Base-by-base conservation (phyloP, 768 basidiomycete species). In the Suillus ampliporus region DNA sequence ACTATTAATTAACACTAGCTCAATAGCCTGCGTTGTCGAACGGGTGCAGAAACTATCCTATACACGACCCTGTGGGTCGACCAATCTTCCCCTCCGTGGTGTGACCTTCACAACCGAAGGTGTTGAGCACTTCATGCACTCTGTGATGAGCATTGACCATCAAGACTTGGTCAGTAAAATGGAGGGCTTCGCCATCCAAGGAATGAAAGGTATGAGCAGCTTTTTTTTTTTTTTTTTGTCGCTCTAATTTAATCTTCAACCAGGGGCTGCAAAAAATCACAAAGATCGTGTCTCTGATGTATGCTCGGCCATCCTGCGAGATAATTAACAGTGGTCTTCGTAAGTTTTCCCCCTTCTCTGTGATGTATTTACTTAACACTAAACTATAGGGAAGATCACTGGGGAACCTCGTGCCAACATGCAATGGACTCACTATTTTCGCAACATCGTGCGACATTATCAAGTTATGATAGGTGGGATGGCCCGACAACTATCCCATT, bases 1-100 rank as follows among this genome's bases (percentile, higher is more conserved):
- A 53, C 40, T 56, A 44, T 52, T 34, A n/a, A 19, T 19, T 43
- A 38, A 5, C 37, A 34, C 6, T 38, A 64, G 59, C 46, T 64
- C 10, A 44, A 31, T 8, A 56, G 44, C 48, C 40, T 64, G 15
- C 6, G 23, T 8, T 21, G 26, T 28, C 43, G n/a, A 11, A 64
- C 59, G n/a, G 60, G 60, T 17, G 31, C 52, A 13, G 60, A 64
- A 21, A 61, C 53, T 7, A 51, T 64, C 11, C 59, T 64, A 6
- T 64, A 47, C 37, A 31, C 41, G 4, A 58, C 48, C 6, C 43
- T n/a, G 28, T 56, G 53, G 63, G 13, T 47, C 53, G 5, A 64
- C 53, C 0, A 44, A 61, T n/a, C 51, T 31, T 3, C 31, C 31
- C 3, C 31, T 31, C 31, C 14, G 50, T 52, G 50, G 50, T 4